Evolutionary conservation across 164 flowering plant species (phyloP).

Genomic region (Platanus orientalis): DNA sequence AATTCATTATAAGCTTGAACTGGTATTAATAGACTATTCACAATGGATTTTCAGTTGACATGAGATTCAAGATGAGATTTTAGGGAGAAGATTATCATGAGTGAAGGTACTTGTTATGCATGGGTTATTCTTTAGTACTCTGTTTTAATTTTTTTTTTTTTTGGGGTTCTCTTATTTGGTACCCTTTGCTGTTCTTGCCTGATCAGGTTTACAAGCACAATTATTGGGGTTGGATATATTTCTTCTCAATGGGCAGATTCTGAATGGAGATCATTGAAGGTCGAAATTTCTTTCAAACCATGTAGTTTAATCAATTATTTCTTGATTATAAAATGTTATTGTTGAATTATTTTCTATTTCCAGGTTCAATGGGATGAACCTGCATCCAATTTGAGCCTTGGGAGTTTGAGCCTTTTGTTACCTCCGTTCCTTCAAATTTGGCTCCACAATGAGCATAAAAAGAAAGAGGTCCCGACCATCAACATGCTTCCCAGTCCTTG

Average conservation of each 20-base stretch:
- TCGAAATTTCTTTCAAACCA: conserved; percentile 4
- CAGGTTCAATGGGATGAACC: conserved; percentile 97
- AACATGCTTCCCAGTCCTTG: conserved; percentile 39
- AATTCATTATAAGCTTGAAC: conserved; percentile 67
- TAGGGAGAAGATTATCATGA: conserved; percentile 82
- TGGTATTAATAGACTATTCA: conserved; percentile 61
- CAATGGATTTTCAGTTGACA: conserved; percentile 52
- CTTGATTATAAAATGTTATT: background rate
- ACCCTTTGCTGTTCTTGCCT: background rate
- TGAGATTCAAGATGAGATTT: conserved; percentile 78
- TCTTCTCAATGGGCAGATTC: conserved; percentile 67
- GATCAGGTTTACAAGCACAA: conserved; percentile 66
- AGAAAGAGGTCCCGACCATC: conserved; percentile 61
- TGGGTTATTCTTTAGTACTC: no score
- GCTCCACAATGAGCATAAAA: conserved; percentile 34
- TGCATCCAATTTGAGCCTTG: conserved; percentile 73
- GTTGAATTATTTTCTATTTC: background rate
- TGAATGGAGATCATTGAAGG: conserved; percentile 71
- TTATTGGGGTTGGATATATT: conserved; percentile 56
- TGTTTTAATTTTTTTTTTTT: no score
- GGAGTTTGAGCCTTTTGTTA: conserved; percentile 77
- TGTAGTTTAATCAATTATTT: background rate
- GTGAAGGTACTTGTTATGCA: conserved; percentile 47
- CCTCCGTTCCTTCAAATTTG: conserved; percentile 34
- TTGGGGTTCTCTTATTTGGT: background rate